phyloP scores from a whole-genome alignment of 176 grass and related monocot species.

The Oryza rufipogon region DNA sequence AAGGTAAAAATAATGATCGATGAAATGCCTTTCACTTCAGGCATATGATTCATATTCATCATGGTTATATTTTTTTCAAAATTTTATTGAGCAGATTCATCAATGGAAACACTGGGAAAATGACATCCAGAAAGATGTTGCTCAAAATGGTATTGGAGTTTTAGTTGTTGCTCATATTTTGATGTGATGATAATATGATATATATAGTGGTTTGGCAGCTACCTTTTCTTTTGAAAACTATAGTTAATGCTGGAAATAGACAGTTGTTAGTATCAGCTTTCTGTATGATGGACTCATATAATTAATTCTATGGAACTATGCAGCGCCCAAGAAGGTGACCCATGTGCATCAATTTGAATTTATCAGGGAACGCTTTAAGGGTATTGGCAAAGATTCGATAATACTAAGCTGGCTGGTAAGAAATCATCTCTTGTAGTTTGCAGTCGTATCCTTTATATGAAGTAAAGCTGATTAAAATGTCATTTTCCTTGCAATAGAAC shows the following conservation, averaged over 20 bases:
- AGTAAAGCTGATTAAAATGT: neutral
- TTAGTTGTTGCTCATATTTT: slow-evolving; percentile 26
- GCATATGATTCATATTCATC: neutral
- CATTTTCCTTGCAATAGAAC: neutral
- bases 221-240: neutral
- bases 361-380: slow-evolving; percentile 79
- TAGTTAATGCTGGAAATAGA: neutral
- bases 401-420: slow-evolving; percentile 89
- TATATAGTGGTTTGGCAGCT: neutral
- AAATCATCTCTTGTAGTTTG: slow-evolving; percentile 26
- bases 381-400: slow-evolving; percentile 63
- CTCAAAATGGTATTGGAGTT: slow-evolving; percentile 57
- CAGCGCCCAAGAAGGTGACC: slow-evolving; percentile 60
- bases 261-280: neutral
- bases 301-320: slow-evolving; percentile 4
- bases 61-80: neutral
- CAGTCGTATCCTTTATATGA: neutral
- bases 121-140: slow-evolving; percentile 62
- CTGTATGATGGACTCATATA: neutral
- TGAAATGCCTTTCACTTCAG: neutral
- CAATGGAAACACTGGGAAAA: slow-evolving; percentile 92
- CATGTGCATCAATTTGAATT: slow-evolving; percentile 80
- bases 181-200: neutral
- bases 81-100: slow-evolving; percentile 57
- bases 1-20: slow-evolving; percentile 50